A percentile compares a stretch with the other conserved stretches of the same genome.
These are phyloP conservation scores for Penicillium rolfsii DNA, from an alignment of 2,329 filamentous ascomycete genomes.

Conservation along the genomic window DNA sequence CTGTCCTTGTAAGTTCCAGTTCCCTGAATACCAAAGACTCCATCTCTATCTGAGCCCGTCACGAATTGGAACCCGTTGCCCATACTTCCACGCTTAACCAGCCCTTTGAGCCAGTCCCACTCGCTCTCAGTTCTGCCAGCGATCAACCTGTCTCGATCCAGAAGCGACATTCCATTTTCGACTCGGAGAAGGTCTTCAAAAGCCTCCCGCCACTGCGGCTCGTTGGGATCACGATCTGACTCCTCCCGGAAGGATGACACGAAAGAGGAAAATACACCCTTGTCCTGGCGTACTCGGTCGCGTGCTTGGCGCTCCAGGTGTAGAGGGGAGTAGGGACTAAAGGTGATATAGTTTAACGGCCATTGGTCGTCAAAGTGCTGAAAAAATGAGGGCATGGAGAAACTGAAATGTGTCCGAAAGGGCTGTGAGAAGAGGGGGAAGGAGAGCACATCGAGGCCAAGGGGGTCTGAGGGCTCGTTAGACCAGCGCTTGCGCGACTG, in stretches of 20 bases:
- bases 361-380: conserved; percentile 40
- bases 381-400: conserved; percentile 36
- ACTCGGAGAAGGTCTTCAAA: conserved; percentile 62
- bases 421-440: conserved; percentile 2
- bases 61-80: conserved; percentile 45
- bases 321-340: conserved; percentile 60
- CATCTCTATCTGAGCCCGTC: conserved; percentile 25
- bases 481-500: conserved; percentile 20
- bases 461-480: conserved; percentile 30
- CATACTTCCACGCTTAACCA: conserved; percentile 48
- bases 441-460: conserved; percentile 39
- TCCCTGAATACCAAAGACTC: conserved; percentile 29
- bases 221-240: conserved; percentile 39
- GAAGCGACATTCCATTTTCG: conserved; percentile 49
- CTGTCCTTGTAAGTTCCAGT: conserved; percentile 12
- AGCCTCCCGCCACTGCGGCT: conserved; percentile 58
- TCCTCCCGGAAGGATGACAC: conserved; percentile 37
- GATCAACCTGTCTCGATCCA: conserved; percentile 36
- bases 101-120: conserved; percentile 45
- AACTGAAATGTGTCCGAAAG: neutral
- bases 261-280: conserved; percentile 40
- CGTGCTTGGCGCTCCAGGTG: conserved; percentile 53
- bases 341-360: conserved; percentile 50
- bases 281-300: conserved; percentile 31
- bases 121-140: conserved; percentile 36